Evolutionary conservation across 202 grass and related monocot species (phyloP).

Genomic region (Saccharum hybrid): DNA sequence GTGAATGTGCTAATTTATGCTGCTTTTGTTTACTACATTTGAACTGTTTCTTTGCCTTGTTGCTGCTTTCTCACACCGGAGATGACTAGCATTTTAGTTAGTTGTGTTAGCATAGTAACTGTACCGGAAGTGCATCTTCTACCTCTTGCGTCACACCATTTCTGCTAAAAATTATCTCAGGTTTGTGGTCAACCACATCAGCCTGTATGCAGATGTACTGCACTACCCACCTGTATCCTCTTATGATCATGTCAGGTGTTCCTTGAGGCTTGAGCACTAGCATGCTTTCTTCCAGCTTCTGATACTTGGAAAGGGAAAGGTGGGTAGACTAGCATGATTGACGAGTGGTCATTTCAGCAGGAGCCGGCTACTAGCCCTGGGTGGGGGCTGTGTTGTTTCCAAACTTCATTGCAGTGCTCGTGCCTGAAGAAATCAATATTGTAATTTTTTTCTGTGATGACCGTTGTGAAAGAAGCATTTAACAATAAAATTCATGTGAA

Average conservation of each 20-base stretch:
- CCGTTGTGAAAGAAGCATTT: neutral
- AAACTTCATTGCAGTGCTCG: neutral
- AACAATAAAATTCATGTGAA: neutral
- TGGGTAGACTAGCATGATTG: neutral
- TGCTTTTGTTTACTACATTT: neutral
- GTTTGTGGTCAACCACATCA: neutral
- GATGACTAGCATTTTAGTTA: too few relatives aligned
- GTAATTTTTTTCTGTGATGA: neutral
- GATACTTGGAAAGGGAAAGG: neutral
- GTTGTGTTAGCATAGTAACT: neutral
- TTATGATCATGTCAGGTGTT: neutral
- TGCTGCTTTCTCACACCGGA: too few relatives aligned
- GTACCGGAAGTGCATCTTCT: neutral
- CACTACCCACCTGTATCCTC: neutral
- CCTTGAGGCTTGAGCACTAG: slow-evolving; percentile 2
- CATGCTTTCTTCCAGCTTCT: neutral
- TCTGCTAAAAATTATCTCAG: neutral
- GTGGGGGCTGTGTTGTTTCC: neutral
- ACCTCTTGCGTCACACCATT: neutral
- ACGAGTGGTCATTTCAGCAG: neutral
- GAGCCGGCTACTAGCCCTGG: neutral
- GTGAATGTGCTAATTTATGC: neutral
- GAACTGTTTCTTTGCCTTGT: neutral
- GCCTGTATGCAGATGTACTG: neutral
- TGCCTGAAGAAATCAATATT: neutral